Base-by-base conservation (phyloP, 2,329 filamentous ascomycete genomes). In the Chalaropsis thielavioides region DNA sequence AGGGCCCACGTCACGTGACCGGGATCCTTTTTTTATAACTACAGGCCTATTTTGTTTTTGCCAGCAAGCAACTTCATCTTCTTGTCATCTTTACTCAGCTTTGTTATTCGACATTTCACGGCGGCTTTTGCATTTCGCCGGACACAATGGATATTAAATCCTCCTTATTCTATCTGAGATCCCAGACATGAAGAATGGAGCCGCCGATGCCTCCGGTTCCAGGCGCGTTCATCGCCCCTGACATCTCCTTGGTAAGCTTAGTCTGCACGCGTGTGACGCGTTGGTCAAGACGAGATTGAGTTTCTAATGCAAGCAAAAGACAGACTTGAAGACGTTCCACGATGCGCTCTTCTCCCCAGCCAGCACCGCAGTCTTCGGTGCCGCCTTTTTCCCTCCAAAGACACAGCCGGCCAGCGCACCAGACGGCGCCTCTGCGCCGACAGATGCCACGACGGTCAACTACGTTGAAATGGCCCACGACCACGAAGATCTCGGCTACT, bases 401-500 rank as follows among this genome's bases (percentile, higher is more conserved):
- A 6, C n/a, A 41, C 58, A 44, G 10, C 35, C 35, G 35, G 31
- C 31, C 6, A 6, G 31, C 2, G 3, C 31, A 31, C 17, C 27
- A 22, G n/a, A 7, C 22, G 64, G 46, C n/a, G 19, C 19, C 8
- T 11, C 31, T 15, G 27, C 1, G 38, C 38, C 13, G 22, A 17
- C 22, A 19, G 15, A 8, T 4, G 10, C 35, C 35, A 10, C 5
- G 35, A 38, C 11, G 10, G 7, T 43, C 41, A n/a, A 31, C 31
- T 3, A 22, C 40, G 19, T 22, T 3, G 46, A 27, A 19, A 13
- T 27, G 8, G 24, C 15, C 11, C 19, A 22, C 10, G 10, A 27
- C 22, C 3, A 51, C 22, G 22, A 89, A 71, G 83, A 77, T 0
- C 78, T 96, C 17, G 92, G 91, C 19, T 92, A 90, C 74, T 97